Conservation (phyloP, 2,329 filamentous ascomycete species). For the Ceratocystis destructans region DNA sequence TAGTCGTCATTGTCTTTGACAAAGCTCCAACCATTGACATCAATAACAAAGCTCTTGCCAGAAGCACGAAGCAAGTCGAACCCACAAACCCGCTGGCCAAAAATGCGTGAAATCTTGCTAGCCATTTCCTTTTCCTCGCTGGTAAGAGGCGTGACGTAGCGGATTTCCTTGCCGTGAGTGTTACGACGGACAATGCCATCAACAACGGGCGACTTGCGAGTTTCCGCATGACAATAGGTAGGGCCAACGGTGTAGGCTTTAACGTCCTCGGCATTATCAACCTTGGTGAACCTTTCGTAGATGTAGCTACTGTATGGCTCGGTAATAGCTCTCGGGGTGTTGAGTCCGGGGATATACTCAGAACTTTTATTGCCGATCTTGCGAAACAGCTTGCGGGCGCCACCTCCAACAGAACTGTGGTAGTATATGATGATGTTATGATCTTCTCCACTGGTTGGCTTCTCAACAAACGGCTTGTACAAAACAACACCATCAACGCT, state of each 20-base stretch:
- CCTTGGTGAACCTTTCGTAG: constrained; percentile 92
- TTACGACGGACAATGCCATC: constrained; percentile 92
- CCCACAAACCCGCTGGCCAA: constrained; percentile 88
- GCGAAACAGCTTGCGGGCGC: constrained; percentile 80
- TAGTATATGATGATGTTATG: constrained; percentile 99
- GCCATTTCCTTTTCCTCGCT: constrained; percentile 75
- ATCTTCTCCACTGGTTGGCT: constrained; percentile 94
- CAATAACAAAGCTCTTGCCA: constrained; percentile 90
- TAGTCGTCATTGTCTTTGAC: constrained; percentile 99
- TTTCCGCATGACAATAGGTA: constrained; percentile 89
- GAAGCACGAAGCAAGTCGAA: constrained; percentile 84
- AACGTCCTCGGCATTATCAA: constrained; percentile 95
- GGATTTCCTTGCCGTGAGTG: constrained; percentile 90
- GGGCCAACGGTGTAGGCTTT: constrained; percentile 96
- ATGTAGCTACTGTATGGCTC: constrained; percentile 77
- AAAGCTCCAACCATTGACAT: constrained; percentile 99
- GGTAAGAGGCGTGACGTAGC: constrained; percentile 79
- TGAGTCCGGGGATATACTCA: constrained; percentile 70
- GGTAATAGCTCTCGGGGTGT: constrained; percentile 63
- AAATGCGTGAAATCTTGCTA: constrained; percentile 75
- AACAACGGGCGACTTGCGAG: constrained; percentile 90
- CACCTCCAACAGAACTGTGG: constrained; percentile 70
- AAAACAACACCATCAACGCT: constrained; percentile 72
- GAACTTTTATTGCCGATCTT: constrained; percentile 99
- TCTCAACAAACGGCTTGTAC: constrained; percentile 93